phyloP scores from a whole-genome alignment of 2,329 filamentous ascomycete genomes.

The Leptosphaerulina australis region DNA sequence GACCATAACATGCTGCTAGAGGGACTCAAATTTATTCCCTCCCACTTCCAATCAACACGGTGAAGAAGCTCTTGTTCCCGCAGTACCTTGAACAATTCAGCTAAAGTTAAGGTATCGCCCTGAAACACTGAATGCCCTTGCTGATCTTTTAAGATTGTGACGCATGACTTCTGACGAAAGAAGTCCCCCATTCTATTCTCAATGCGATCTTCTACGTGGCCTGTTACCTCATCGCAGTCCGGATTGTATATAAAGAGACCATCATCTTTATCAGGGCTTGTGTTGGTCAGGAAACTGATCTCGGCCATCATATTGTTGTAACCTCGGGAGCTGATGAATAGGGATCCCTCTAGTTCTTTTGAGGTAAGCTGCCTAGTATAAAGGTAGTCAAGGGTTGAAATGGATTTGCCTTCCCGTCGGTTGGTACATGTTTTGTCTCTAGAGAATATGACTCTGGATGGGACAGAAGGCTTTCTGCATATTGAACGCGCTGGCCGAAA shows the following conservation, averaged over 20 bases:
- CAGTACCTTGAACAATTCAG: background rate
- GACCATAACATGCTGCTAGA: background rate
- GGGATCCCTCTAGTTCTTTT: no score
- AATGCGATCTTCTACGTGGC: background rate
- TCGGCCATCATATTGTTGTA: background rate
- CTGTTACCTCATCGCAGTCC: background rate
- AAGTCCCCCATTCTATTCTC: background rate
- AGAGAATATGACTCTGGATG: background rate
- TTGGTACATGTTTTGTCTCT: background rate
- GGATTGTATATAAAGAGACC: background rate
- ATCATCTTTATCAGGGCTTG: no score
- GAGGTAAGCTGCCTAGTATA: background rate
- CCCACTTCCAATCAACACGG: conserved; percentile 3
- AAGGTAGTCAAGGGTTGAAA: background rate
- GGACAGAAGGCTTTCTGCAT: background rate
- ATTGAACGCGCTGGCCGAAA: background rate
- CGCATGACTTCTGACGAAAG: background rate
- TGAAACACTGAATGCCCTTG: background rate
- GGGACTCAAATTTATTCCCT: background rate
- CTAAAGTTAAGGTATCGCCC: background rate
- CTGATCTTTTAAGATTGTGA: background rate
- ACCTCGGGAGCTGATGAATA: background rate
- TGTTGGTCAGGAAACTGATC: background rate
- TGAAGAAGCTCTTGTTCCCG: background rate
- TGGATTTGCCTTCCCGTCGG: background rate